Percentiles rank a stretch among this genome's conserved stretches.
Conservation (phyloP, 371 early-diverging fungal genomes). For the Rhizopus sp. region DNA sequence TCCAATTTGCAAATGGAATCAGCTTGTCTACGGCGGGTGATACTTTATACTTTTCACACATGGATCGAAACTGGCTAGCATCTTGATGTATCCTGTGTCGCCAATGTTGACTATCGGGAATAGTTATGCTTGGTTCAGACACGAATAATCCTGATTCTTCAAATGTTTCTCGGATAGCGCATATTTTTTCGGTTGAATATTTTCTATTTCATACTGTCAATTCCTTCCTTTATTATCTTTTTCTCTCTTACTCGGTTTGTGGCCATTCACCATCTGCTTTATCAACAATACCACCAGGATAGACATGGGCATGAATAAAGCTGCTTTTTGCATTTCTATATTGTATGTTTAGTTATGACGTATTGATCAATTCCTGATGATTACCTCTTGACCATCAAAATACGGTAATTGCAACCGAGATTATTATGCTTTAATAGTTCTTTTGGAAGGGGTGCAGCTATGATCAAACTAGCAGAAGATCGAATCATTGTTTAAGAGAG, state of each 20-base stretch:
- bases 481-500: slow-evolving; percentile 8
- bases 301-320: slow-evolving; percentile 60
- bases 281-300: slow-evolving; percentile 69
- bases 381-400: slow-evolving; percentile 64
- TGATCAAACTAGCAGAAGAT: slow-evolving; percentile 40
- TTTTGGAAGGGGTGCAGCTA: slow-evolving; percentile 49
- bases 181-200: slow-evolving; percentile 48
- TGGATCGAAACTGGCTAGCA: slow-evolving; percentile 52
- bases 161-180: slow-evolving; percentile 82
- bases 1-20: slow-evolving; percentile 74
- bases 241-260: slow-evolving; percentile 16
- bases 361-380: not conserved
- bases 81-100: slow-evolving; percentile 54
- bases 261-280: slow-evolving; percentile 39
- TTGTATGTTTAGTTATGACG: not conserved
- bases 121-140: slow-evolving; percentile 31
- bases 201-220: slow-evolving; percentile 1
- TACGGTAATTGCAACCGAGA: slow-evolving; percentile 49
- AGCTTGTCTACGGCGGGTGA: slow-evolving; percentile 51
- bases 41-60: slow-evolving; percentile 50
- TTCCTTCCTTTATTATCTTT: not conserved
- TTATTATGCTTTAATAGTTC: slow-evolving; percentile 16
- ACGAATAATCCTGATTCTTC: slow-evolving; percentile 80
- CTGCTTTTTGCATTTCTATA: slow-evolving; percentile 54
- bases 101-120: slow-evolving; percentile 46